Base-by-base conservation (phyloP, 2,329 filamentous ascomycete species). In the Epicoccum nigrum region DNA sequence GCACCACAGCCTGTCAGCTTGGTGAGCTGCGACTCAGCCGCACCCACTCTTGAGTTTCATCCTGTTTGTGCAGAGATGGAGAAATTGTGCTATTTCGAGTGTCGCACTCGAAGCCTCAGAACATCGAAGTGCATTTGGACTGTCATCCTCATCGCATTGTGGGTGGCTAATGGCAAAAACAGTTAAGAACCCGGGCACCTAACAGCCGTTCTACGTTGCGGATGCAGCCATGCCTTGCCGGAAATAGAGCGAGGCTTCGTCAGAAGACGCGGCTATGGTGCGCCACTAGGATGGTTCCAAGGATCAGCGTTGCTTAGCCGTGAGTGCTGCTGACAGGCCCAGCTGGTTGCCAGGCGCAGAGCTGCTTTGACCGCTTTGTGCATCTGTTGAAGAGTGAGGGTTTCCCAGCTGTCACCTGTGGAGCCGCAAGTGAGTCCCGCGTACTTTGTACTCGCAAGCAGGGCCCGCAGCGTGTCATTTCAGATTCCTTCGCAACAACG, bases 401-500 rank as follows among this genome's bases (percentile, higher is more conserved):
- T 42, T 23, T 19, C 50, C 50, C 53, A 42, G 47, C 49, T 46
- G 53, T 51, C 53, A 42, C 44, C 49, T 46, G 53, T 51, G 38
- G 39, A 43, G 28, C 15, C 35, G 30, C 27, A 34, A 19, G 25
- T 39, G 34, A 19, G 45, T 45, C 25, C 28, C 31, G 35, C 27
- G 33, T 20, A 43, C 32, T 23, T 39, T 30, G 43, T 43, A 38
- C 43, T 43, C 38, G 35, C 32, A 15, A 15, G 12, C 38, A 32
- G 49, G 49, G 45, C 49, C 49, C 49, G 49, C 49, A 46, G 19
- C 31, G 45, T 42, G 49, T 51, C 49, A 51, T 39, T 28, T 20
- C n/a, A 13, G 28, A 50, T 45, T 51, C 47, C 48, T 30, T 34
- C 49, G 45, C 49, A 52, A 56, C 65, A 40, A 47, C 53, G 55